A percentile compares a stretch with the other conserved stretches of the same genome.
Evolutionary conservation across 2,329 filamentous ascomycete species (phyloP).

Genomic region (Stromatinia cepivora): DNA sequence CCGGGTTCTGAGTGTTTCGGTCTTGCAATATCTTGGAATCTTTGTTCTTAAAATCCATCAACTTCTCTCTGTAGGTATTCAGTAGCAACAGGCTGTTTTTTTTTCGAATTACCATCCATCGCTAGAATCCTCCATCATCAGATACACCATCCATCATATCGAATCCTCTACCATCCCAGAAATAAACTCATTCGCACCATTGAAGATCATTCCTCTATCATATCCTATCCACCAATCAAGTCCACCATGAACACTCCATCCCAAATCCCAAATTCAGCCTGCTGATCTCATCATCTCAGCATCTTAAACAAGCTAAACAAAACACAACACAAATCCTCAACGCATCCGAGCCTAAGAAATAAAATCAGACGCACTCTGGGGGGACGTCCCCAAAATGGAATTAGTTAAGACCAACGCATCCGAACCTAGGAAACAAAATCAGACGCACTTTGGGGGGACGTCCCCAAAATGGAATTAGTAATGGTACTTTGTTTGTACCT

Average conservation of each 20-base stretch:
- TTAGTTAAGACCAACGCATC: neutral
- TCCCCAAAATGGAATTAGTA: neutral
- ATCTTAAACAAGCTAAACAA: neutral
- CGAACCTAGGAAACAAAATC: neutral
- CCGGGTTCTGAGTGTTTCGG: neutral
- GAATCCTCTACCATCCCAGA: neutral
- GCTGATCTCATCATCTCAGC: too few relatives aligned
- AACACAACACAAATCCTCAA: neutral
- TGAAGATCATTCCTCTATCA: neutral
- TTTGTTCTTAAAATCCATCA: too few relatives aligned
- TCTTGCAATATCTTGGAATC: neutral
- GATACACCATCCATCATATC: neutral
- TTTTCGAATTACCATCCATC: too few relatives aligned
- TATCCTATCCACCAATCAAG: neutral
- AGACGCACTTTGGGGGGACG: neutral
- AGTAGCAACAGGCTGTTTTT: neutral
- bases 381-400: neutral
- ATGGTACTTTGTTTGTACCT: too few relatives aligned
- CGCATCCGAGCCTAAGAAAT: neutral
- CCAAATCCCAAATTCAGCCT: neutral
- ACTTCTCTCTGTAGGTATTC: neutral
- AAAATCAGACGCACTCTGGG: neutral
- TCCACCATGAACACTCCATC: neutral
- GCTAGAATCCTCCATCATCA: neutral
- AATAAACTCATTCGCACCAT: neutral